Conservation (phyloP, 495 filamentous ascomycete species). For the Rostrohypoxylon terebratum region DNA sequence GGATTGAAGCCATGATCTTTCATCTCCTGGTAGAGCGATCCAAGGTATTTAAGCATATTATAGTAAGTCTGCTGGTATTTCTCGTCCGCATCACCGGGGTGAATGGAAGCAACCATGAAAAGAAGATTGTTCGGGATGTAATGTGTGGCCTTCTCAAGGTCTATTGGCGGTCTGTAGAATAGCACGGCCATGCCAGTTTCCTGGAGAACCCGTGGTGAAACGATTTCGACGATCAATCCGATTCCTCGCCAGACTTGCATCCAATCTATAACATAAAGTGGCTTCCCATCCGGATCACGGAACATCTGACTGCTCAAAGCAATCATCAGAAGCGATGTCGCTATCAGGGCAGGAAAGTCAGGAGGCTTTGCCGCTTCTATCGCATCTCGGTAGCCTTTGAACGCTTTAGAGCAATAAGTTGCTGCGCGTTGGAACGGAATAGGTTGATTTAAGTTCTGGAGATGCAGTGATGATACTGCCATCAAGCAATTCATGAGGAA, state of each 20-base stretch:
- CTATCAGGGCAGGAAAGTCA: conserved; percentile 57
- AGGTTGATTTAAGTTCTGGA: conserved; percentile 49
- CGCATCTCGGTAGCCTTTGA: conserved; percentile 59
- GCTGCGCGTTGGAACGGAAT: conserved; percentile 45
- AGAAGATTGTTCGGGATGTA: conserved; percentile 57
- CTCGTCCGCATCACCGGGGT: conserved; percentile 48
- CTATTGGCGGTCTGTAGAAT: conserved; percentile 55
- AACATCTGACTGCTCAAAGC: conserved; percentile 57
- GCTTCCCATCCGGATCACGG: conserved; percentile 51
- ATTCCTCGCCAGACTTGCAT: conserved; percentile 61
- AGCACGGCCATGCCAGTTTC: conserved; percentile 52
- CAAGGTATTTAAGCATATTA: conserved; percentile 54
- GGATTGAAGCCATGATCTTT: conserved; percentile 50
- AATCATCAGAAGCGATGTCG: conserved; percentile 56
- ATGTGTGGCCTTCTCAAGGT: conserved; percentile 50
- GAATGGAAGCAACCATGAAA: conserved; percentile 57
- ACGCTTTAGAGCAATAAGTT: conserved; percentile 56
- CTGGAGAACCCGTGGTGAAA: conserved; percentile 31
- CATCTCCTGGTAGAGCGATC: conserved; percentile 59
- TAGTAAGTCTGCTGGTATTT: conserved; percentile 50
- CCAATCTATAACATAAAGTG: conserved; percentile 60
- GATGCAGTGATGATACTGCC: conserved; percentile 59
- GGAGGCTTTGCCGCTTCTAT: conserved; percentile 53
- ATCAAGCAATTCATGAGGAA: conserved; percentile 65
- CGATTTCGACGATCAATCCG: conserved; percentile 54